Percentiles rank a stretch among this genome's conserved stretches.
Conservation (phyloP, 148 eudicot species). For the Gaultheria prostrata region DNA sequence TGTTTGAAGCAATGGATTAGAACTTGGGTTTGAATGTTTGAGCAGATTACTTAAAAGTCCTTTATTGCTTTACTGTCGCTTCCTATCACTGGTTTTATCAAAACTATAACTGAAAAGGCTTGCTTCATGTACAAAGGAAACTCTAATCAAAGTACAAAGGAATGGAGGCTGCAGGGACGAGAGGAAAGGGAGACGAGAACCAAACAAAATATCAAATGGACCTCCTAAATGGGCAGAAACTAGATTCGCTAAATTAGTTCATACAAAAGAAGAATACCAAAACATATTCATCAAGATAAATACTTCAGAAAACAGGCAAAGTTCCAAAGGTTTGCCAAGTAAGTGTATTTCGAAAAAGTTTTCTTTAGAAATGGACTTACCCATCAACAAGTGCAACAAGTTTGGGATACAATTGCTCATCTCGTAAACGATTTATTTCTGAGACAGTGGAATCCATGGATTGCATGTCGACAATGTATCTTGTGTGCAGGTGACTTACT, state of each 20-base stretch:
- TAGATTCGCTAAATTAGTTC: neutral
- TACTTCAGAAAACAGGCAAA: neutral
- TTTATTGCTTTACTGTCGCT: neutral
- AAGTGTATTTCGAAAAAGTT: neutral
- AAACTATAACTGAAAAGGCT: neutral
- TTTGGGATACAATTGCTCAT: conserved; percentile 85
- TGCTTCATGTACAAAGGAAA: neutral
- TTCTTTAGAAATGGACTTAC: conserved; percentile 45
- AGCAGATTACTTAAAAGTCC: neutral
- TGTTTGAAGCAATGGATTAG: neutral
- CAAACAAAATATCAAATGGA: neutral
- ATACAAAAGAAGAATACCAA: neutral
- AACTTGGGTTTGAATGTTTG: neutral
- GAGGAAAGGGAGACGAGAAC: neutral
- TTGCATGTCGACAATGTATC: conserved; percentile 99
- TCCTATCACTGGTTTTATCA: conserved; percentile 7
- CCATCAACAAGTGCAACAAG: conserved; percentile 83
- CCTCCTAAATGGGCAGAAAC: neutral
- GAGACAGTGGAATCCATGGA: conserved; percentile 96
- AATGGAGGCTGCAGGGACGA: neutral
- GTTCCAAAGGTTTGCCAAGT: neutral
- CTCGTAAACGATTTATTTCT: conserved; percentile 89
- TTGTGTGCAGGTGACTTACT: conserved; percentile 91
- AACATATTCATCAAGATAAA: neutral
- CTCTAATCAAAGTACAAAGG: neutral